Percentiles rank a stretch among this genome's conserved stretches.
These are phyloP conservation scores for Thuja plicata DNA, from an alignment of 83 land plant species.

Conservation along the genomic window DNA sequence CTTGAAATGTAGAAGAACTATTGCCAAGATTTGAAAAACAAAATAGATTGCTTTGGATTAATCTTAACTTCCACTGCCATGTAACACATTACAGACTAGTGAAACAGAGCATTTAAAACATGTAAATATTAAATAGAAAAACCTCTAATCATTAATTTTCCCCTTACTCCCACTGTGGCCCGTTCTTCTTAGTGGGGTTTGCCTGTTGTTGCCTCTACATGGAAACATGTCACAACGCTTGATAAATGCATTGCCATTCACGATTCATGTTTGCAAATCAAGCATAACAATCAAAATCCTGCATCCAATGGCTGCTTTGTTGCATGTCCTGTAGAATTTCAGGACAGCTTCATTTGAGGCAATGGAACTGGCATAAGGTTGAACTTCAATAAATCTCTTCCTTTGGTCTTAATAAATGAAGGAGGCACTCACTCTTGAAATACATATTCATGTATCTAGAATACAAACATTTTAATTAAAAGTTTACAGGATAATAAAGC, in stretches of 20 bases:
- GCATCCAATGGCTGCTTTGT: background rate
- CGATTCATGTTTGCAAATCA: background rate
- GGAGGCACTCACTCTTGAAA: background rate
- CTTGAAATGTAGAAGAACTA: background rate
- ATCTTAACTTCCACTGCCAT: background rate
- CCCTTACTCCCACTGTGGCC: background rate
- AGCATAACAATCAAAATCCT: conserved; percentile 3
- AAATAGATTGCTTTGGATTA: background rate
- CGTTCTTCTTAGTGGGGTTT: background rate
- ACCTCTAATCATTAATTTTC: background rate
- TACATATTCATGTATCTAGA: conserved; percentile 3
- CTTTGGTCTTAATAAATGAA: conserved; percentile 7
- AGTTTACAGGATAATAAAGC: background rate
- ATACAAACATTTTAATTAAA: conserved; percentile 1
- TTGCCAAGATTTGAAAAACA: background rate
- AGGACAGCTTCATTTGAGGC: background rate
- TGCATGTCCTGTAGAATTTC: background rate
- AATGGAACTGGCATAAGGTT: background rate
- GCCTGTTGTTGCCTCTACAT: background rate
- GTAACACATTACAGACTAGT: no score
- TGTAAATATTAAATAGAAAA: background rate
- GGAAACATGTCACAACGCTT: background rate
- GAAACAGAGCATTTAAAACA: background rate
- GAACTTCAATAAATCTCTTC: conserved; percentile 4
- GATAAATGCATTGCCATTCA: conserved; percentile 9